Evolutionary conservation across 192 early-diverging fungal genomes (phyloP), one percentile per base, ranked within the genome.

Genomic region (Pilobolus umbonatus): DNA sequence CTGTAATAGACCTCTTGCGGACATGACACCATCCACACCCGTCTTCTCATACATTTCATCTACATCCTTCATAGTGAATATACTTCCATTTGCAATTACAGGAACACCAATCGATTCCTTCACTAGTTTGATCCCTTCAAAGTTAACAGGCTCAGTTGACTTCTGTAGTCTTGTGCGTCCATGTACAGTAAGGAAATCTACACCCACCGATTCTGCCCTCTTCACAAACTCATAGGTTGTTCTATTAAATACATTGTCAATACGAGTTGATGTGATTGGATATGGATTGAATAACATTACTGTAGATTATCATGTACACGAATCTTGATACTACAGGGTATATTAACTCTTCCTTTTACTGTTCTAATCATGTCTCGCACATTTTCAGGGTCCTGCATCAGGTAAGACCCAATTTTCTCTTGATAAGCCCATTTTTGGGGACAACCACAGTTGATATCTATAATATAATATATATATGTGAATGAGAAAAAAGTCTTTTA

Each of bases 381-480:
- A 15, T 79, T 74, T 38, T 98, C 96, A 9, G 96, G 96, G 34
- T 88, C 68, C 30, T 88, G 84, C 80, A 96, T 91, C 53, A 98
- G 68, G 57, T 87, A 81, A 0, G 88, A 77, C 3, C 96, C 96
- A 58, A 96, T 91, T 9, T 80, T 71, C 71, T 96, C 96, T 25
- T 89, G 74, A 62, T 91, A 85, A 0, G 96, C 96, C 94, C 94
- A 96, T 69, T 83, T 85, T 72, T 98, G 96, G 15, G 96, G 96
- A 60, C 96, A 98, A 17, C 96, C 96, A 74, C 94, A 98, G 67
- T 98, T 91, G 45, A 91, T 70, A 45, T 90, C 85, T 74, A 25
- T 32, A 1, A 46, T 34, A n/a, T 21, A 39, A 7, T 36, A 7
- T 0, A 48, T 43, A 29, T 28, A 56, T 7, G 11, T 38, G 21